Percentiles rank a stretch among this genome's conserved stretches.
phyloP scores from a whole-genome alignment of 148 eudicot species.

The Spergularia marina region DNA sequence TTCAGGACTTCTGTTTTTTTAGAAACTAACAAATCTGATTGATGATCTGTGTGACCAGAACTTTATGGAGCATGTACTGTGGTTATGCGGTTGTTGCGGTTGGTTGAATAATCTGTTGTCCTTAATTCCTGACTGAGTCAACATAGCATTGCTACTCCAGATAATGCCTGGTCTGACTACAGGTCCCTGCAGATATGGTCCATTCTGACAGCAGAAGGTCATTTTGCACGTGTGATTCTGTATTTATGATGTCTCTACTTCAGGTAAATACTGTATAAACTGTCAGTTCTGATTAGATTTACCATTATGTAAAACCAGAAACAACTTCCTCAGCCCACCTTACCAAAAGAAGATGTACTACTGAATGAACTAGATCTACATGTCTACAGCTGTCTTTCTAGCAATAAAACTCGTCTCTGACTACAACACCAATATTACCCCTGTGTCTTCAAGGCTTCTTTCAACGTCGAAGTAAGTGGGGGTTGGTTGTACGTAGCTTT shows the following conservation, averaged over 20 bases:
- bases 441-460: too few species aligned
- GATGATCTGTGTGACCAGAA: slow-evolving; percentile 9
- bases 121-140: neutral
- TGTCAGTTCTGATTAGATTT: slow-evolving; percentile 7
- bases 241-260: slow-evolving; percentile 2
- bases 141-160: neutral
- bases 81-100: neutral
- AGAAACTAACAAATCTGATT: neutral
- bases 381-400: neutral
- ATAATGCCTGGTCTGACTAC: slow-evolving; percentile 4
- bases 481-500: too few species aligned
- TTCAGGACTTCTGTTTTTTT: neutral
- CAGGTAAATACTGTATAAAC: slow-evolving; percentile 4
- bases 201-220: neutral
- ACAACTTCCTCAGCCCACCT: neutral
- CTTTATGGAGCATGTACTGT: neutral
- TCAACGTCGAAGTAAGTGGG: too few species aligned
- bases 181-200: slow-evolving; percentile 7
- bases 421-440: too few species aligned
- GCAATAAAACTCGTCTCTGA: neutral
- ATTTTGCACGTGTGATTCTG: neutral
- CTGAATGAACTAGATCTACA: slow-evolving; percentile 2
- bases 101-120: neutral
- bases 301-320: slow-evolving; percentile 6
- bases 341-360: slow-evolving; percentile 4